These are phyloP conservation scores for Erucastrum elatum DNA, from an alignment of 345 rosid genomes.

Conservation along the genomic window DNA sequence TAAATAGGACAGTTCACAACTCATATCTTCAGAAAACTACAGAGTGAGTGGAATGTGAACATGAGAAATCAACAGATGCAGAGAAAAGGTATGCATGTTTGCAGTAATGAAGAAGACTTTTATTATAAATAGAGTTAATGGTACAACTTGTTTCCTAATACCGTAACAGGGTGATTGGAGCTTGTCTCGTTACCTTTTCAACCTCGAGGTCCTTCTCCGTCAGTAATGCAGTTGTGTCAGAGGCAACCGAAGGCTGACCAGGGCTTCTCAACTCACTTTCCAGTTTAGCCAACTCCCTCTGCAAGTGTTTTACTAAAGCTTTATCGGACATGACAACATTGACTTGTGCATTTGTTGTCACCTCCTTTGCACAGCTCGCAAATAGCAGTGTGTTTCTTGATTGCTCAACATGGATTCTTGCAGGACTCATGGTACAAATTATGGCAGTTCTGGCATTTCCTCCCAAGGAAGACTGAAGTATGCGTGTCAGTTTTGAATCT, in stretches of 20 bases:
- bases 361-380: constrained; percentile 96
- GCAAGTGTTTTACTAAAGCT: constrained; percentile 83
- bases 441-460: constrained; percentile 94
- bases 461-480: constrained; percentile 84
- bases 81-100: too few species aligned
- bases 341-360: constrained; percentile 85
- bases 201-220: constrained; percentile 78
- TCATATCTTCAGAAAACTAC: constrained; percentile 15
- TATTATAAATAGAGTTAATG: too few species aligned
- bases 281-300: constrained; percentile 86
- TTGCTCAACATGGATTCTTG: constrained; percentile 87
- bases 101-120: too few species aligned
- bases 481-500: constrained; percentile 95
- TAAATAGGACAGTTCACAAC: neutral
- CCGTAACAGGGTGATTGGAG: constrained; percentile 20
- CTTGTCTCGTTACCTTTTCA: constrained; percentile 55
- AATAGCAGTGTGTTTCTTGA: constrained; percentile 90
- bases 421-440: constrained; percentile 94
- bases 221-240: constrained; percentile 52
- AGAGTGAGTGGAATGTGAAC: constrained; percentile 7
- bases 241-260: constrained; percentile 40
- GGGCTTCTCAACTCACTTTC: constrained; percentile 65
- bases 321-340: constrained; percentile 88
- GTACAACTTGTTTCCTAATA: neutral
- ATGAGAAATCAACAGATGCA: neutral